These are phyloP conservation scores for Euphrasia arctica DNA, from an alignment of 305 asterid species.

Conservation along the genomic window DNA sequence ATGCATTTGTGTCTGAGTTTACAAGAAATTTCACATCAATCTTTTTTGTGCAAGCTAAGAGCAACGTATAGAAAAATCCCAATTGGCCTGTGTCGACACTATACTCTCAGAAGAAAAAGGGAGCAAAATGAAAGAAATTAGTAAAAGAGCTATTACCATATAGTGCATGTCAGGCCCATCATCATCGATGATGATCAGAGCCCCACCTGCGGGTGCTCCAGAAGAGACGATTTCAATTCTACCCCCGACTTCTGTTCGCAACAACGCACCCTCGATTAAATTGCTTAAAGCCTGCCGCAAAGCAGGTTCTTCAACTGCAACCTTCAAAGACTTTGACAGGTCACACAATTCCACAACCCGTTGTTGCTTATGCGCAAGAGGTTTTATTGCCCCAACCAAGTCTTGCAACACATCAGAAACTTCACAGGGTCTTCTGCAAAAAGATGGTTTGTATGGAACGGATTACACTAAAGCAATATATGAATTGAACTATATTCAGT, in stretches of 20 bases:
- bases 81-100: too few relatives aligned
- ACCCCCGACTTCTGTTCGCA: conserved; percentile 80
- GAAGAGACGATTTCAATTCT: conserved; percentile 66
- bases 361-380: conserved; percentile 73
- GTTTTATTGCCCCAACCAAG: conserved; percentile 80
- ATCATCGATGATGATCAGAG: conserved; percentile 78
- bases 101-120: too few relatives aligned
- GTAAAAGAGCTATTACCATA: conserved; percentile 51
- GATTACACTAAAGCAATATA: neutral
- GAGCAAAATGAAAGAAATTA: neutral
- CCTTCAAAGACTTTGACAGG: conserved; percentile 57
- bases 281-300: conserved; percentile 94
- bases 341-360: conserved; percentile 61
- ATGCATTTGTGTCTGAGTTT: conserved; percentile 85
- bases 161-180: conserved; percentile 98
- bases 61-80: too few relatives aligned
- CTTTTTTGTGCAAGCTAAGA: neutral
- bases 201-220: conserved; percentile 96
- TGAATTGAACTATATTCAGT: conserved; percentile 16
- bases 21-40: conserved; percentile 22
- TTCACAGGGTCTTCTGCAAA: conserved; percentile 63
- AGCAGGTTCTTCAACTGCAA: conserved; percentile 89
- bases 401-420: conserved; percentile 64
- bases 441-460: conserved; percentile 24
- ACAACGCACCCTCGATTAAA: conserved; percentile 83